A percentile compares a stretch with the other conserved stretches of the same genome.
These are phyloP conservation scores for Saturnispora saitoi DNA, from an alignment of 805 yeast species.

Conservation along the genomic window DNA sequence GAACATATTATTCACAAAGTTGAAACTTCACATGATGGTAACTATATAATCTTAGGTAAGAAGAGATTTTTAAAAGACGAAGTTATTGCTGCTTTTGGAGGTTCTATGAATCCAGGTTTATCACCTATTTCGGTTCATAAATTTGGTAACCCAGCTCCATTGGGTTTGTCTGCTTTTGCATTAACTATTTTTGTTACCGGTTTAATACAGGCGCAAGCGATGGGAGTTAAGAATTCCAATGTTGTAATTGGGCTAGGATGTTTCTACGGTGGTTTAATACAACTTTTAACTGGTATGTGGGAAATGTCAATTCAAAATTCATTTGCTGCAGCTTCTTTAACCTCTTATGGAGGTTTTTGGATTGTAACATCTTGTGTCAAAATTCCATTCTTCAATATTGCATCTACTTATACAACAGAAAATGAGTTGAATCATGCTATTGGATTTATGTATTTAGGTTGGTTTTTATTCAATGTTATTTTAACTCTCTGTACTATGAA, in stretches of 20 bases:
- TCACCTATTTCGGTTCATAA: slow-evolving; percentile 49
- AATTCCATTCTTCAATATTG: slow-evolving; percentile 49
- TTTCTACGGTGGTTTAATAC: slow-evolving; percentile 68
- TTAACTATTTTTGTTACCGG: slow-evolving; percentile 59
- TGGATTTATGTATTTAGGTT: slow-evolving; percentile 52
- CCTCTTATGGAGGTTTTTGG: slow-evolving; percentile 70
- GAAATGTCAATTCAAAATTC: slow-evolving; percentile 67
- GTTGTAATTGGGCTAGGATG: slow-evolving; percentile 57
- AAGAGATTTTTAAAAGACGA: slow-evolving; percentile 58
- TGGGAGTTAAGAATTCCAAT: slow-evolving; percentile 55
- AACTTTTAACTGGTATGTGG: slow-evolving; percentile 65
- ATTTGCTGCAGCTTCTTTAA: slow-evolving; percentile 58
- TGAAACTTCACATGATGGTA: slow-evolving; percentile 35
- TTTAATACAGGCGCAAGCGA: slow-evolving; percentile 52
- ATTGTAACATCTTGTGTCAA: slow-evolving; percentile 58
- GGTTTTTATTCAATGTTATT: slow-evolving; percentile 56
- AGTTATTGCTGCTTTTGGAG: slow-evolving; percentile 65
- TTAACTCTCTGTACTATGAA: slow-evolving; percentile 50
- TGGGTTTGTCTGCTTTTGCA: slow-evolving; percentile 69
- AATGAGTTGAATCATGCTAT: slow-evolving; percentile 40
- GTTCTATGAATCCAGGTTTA: slow-evolving; percentile 68
- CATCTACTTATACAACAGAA: slow-evolving; percentile 38
- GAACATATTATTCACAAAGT: slow-evolving; percentile 3
- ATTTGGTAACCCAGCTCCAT: slow-evolving; percentile 69
- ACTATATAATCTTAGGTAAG: slow-evolving; percentile 62